Percentiles rank a stretch among this genome's conserved stretches.
These are phyloP conservation scores for Hypoxylon lienhwacheense DNA, from an alignment of 495 filamentous ascomycete genomes.

Conservation along the genomic window DNA sequence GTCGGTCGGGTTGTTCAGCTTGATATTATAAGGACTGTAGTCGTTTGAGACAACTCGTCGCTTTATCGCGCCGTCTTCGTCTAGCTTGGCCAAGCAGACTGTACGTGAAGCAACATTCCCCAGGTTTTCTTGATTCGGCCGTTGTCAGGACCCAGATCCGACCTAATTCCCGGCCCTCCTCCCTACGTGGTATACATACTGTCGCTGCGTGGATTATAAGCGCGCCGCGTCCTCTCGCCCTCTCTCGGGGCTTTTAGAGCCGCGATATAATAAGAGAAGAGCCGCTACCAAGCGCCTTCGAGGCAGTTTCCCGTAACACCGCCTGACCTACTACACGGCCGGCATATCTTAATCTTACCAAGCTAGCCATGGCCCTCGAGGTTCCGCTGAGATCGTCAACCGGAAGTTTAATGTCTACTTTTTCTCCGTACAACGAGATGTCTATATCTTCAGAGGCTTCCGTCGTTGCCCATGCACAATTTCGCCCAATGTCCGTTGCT, in stretches of 20 bases:
- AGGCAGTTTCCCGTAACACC: slow-evolving; percentile 15
- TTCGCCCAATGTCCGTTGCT: slow-evolving; percentile 53
- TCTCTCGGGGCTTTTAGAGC: slow-evolving; percentile 3
- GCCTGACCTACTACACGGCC: slow-evolving; percentile 17
- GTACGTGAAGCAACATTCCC: slow-evolving; percentile 3
- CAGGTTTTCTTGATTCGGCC: slow-evolving; percentile 22
- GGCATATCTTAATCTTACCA: slow-evolving; percentile 1
- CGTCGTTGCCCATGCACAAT: slow-evolving; percentile 46
- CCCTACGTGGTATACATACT: slow-evolving; percentile 25
- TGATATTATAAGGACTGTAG: slow-evolving; percentile 8
- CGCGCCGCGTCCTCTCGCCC: slow-evolving; percentile 14
- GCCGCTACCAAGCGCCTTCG: slow-evolving; percentile 25
- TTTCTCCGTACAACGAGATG: slow-evolving; percentile 62
- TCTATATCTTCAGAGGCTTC: slow-evolving; percentile 59
- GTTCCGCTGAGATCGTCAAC: slow-evolving; percentile 58
- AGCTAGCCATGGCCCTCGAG: slow-evolving; percentile 59
- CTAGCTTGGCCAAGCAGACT: slow-evolving; percentile 1
- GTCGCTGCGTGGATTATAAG: slow-evolving; percentile 24
- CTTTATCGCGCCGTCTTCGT: slow-evolving; percentile 10
- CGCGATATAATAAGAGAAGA: slow-evolving; percentile 18
- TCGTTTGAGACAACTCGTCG: slow-evolving; percentile 12
- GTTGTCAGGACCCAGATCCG: slow-evolving; percentile 24
- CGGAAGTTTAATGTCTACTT: slow-evolving; percentile 58
- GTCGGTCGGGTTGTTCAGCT: slow-evolving; percentile 10
- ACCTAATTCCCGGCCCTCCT: slow-evolving; percentile 23